Conservation (phyloP, 148 eudicot species). For the Rhododendron mucronatum region DNA sequence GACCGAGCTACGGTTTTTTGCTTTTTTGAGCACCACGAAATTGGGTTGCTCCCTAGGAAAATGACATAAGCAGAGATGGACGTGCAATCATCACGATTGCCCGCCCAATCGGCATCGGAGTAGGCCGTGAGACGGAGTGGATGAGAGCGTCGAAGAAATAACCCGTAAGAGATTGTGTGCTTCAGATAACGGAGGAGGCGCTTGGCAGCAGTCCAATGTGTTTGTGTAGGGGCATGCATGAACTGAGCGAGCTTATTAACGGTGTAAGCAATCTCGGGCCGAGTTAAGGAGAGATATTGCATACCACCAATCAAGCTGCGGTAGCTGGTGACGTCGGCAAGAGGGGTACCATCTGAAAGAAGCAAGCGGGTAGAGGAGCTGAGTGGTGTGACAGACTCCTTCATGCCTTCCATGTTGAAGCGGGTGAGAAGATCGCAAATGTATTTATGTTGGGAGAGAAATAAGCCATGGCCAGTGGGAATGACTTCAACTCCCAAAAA, state of each 20-base stretch:
- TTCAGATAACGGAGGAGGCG: constrained; percentile 9
- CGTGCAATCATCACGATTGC: neutral
- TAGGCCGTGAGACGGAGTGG: neutral
- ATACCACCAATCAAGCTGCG: constrained; percentile 3
- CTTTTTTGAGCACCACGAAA: neutral
- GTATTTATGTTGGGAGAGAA: neutral
- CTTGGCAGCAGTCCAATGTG: constrained; percentile 12
- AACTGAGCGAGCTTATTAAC: constrained; percentile 5
- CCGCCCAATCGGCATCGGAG: constrained; percentile 12
- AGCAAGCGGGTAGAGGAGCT: neutral
- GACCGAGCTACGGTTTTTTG: neutral
- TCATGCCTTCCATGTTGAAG: neutral
- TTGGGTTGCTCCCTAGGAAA: neutral
- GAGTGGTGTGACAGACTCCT: neutral
- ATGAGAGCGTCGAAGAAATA: neutral
- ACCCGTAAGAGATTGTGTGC: neutral
- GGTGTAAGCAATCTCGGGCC: constrained; percentile 3
- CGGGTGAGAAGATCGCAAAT: neutral
- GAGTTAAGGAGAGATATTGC: constrained; percentile 8
- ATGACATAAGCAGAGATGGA: neutral
- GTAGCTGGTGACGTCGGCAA: neutral
- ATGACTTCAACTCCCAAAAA: constrained; percentile 5
- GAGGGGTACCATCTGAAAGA: neutral
- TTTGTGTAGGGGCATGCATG: constrained; percentile 10
- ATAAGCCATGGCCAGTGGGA: neutral